Conservation (phyloP, 768 basidiomycete genomes). For the Leccinellum albellum region DNA sequence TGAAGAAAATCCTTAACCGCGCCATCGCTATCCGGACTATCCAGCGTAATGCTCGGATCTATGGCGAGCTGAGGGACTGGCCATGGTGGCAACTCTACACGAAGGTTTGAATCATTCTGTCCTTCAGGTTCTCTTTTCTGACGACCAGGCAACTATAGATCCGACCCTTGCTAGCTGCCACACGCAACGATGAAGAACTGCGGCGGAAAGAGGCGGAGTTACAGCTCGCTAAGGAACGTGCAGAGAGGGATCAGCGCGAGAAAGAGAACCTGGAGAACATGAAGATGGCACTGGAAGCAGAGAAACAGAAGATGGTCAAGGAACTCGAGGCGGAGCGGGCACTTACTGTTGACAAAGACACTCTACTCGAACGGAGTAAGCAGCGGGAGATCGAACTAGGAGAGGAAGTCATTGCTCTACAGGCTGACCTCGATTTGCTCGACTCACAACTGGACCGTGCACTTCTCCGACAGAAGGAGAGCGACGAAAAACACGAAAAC, state of each 20-base stretch:
- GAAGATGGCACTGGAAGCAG: slow-evolving; percentile 78
- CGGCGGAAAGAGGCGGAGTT: slow-evolving; percentile 85
- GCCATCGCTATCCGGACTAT: slow-evolving; percentile 89
- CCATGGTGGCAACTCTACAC: slow-evolving; percentile 99
- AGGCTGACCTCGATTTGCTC: slow-evolving; percentile 77
- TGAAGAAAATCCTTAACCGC: slow-evolving; percentile 92
- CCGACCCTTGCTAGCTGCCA: slow-evolving; percentile 88
- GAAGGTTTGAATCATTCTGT: slow-evolving; percentile 47
- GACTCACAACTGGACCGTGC: slow-evolving; percentile 85
- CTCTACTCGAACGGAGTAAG: slow-evolving; percentile 77
- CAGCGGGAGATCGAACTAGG: slow-evolving; percentile 80
- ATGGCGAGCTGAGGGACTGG: slow-evolving; percentile 89
- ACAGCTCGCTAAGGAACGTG: slow-evolving; percentile 72
- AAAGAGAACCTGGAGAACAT: slow-evolving; percentile 72
- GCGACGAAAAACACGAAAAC: slow-evolving; percentile 72
- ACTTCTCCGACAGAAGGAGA: slow-evolving; percentile 71
- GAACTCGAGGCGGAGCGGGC: slow-evolving; percentile 80
- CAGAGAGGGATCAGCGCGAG: slow-evolving; percentile 83
- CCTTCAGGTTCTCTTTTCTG: background rate
- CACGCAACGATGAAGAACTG: slow-evolving; percentile 88
- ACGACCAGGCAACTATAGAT: slow-evolving; percentile 46
- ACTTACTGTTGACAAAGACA: slow-evolving; percentile 78
- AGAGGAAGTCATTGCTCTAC: slow-evolving; percentile 77
- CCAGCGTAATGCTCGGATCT: slow-evolving; percentile 89
- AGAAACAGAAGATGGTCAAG: slow-evolving; percentile 78